Evolutionary conservation across 2,329 filamentous ascomycete species (phyloP).

Genomic region (Penicillium sp.): DNA sequence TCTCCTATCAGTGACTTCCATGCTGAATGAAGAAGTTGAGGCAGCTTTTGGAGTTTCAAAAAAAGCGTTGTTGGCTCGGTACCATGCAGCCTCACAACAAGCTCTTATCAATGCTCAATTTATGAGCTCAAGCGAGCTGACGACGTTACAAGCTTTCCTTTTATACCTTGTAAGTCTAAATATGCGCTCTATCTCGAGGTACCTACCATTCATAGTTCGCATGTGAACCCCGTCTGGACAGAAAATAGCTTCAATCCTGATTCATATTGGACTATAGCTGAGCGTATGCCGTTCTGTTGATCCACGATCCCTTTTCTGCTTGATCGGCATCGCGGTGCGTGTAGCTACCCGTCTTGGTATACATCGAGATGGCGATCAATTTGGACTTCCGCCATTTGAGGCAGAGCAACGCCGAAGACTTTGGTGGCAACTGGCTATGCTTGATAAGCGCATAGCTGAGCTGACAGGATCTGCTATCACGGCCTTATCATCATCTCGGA

Average conservation of each 20-base stretch:
- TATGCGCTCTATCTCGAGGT: no score
- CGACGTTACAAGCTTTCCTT: constrained; percentile 52
- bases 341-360: constrained; percentile 64
- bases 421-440: constrained; percentile 69
- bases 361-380: constrained; percentile 60
- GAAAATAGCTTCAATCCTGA: background rate
- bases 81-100: constrained; percentile 45
- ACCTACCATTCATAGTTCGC: background rate
- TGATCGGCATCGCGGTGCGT: constrained; percentile 52
- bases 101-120: constrained; percentile 45
- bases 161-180: constrained; percentile 50
- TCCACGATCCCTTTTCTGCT: constrained; percentile 55
- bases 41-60: constrained; percentile 31
- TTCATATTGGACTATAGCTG: background rate
- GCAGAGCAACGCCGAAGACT: constrained; percentile 66
- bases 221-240: background rate
- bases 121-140: constrained; percentile 33
- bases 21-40: constrained; percentile 56
- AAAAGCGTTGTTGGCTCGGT: constrained; percentile 34
- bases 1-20: constrained; percentile 56
- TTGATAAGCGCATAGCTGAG: constrained; percentile 67
- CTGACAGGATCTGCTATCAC: constrained; percentile 54
- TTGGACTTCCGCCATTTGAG: constrained; percentile 52
- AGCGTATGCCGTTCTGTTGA: constrained; percentile 35
- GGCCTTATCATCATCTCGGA: constrained; percentile 18